A percentile compares a stretch with the other conserved stretches of the same genome.
Evolutionary conservation across 1,284 basidiomycete species (phyloP).

Genomic region (Agaricales sp.): DNA sequence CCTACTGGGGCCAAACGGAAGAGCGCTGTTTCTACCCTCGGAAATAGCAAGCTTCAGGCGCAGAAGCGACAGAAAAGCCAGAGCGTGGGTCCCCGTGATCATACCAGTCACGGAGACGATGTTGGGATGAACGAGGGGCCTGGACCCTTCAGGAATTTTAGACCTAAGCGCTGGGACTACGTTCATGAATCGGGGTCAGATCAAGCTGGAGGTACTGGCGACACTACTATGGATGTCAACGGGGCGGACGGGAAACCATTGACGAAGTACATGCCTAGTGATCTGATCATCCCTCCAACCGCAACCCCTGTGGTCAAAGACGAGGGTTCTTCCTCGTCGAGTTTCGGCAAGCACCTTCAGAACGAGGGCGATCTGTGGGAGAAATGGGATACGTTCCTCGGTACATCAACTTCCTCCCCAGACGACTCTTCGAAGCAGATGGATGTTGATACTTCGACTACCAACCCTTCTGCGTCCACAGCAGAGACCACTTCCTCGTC

Average conservation of each 20-base stretch:
- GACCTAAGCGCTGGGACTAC: conserved; percentile 53
- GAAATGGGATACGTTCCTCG: neutral
- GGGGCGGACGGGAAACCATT: conserved; percentile 22
- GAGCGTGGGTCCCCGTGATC: conserved; percentile 29
- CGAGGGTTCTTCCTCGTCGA: no score
- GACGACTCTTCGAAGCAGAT: conserved; percentile 5
- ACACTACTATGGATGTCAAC: conserved; percentile 22
- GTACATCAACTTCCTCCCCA: neutral
- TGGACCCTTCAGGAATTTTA: conserved; percentile 68
- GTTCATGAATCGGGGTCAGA: conserved; percentile 32
- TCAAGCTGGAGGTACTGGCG: conserved; percentile 25
- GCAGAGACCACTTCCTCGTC: conserved; percentile 14
- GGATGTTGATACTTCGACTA: neutral
- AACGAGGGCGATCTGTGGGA: conserved; percentile 17
- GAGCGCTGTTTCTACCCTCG: no score
- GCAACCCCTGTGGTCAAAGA: no score
- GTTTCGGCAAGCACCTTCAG: conserved; percentile 8
- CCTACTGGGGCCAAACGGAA: neutral
- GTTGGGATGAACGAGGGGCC: conserved; percentile 17
- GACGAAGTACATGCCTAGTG: conserved; percentile 19
- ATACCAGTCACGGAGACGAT: conserved; percentile 17
- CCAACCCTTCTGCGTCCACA: neutral
- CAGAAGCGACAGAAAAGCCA: conserved; percentile 18
- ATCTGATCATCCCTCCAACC: neutral
- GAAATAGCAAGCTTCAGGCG: conserved; percentile 9